Conservation (phyloP, 768 basidiomycete genomes). For the Fibroporia radiculosa region DNA sequence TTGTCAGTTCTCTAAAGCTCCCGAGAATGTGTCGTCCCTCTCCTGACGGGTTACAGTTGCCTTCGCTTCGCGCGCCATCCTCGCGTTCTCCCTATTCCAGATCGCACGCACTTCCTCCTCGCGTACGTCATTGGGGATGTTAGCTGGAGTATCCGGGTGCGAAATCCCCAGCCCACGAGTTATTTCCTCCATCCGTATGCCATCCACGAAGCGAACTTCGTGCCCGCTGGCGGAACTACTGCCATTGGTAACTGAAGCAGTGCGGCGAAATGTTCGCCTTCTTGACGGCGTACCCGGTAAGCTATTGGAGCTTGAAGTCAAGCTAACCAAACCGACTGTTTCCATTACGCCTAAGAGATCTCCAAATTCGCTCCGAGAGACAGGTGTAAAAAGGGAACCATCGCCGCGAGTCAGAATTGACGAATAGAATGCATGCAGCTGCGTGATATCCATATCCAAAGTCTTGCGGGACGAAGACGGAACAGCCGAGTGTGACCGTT, state of each 20-base stretch:
- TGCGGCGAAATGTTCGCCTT: slow-evolving; percentile 47
- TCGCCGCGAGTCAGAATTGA: slow-evolving; percentile 50
- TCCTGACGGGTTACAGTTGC: slow-evolving; percentile 20
- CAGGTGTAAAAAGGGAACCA: slow-evolving; percentile 48
- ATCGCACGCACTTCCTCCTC: slow-evolving; percentile 47
- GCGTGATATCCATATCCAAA: slow-evolving; percentile 46
- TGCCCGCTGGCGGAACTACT: slow-evolving; percentile 20
- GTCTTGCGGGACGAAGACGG: slow-evolving; percentile 12
- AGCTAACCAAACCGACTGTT: slow-evolving; percentile 55
- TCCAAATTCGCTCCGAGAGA: slow-evolving; percentile 68
- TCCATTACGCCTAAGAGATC: slow-evolving; percentile 70
- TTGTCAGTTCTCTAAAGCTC: slow-evolving; percentile 40
- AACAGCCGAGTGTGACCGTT: slow-evolving; percentile 35
- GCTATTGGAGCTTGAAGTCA: slow-evolving; percentile 25
- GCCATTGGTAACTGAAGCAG: slow-evolving; percentile 46
- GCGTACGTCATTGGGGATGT: slow-evolving; percentile 28
- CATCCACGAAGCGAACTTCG: slow-evolving; percentile 52
- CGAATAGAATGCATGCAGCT: slow-evolving; percentile 59
- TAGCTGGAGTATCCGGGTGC: slow-evolving; percentile 12
- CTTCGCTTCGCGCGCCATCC: slow-evolving; percentile 36
- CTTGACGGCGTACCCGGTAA: slow-evolving; percentile 32
- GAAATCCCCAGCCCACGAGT: slow-evolving; percentile 59
- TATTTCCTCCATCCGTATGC: slow-evolving; percentile 60
- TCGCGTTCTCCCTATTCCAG: slow-evolving; percentile 43
- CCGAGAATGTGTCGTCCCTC: slow-evolving; percentile 28